Evolutionary conservation across 345 rosid species (phyloP), one percentile per base, ranked within the genome.

Genomic region (Pistacia integerrima): DNA sequence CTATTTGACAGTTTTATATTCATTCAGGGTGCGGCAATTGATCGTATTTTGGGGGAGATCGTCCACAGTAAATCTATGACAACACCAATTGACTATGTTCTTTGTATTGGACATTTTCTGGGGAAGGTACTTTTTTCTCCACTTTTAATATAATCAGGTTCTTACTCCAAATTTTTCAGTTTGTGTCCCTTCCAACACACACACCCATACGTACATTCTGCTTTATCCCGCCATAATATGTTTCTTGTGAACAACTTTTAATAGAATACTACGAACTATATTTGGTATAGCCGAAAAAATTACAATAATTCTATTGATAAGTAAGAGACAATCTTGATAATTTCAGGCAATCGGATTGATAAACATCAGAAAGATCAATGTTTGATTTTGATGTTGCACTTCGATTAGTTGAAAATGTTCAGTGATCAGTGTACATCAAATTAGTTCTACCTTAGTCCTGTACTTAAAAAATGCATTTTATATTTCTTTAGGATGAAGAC

Each of bases 41-140:
- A 94, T 84, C 91, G 99, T 18, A 97, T 97, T 76, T 78, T 97
- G 72, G 99, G 96, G 66, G 99, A 94, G 86, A 94, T 94, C 73
- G 97, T 97, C 77, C 99, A 97, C 78, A 92, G 94, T 81, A 94
- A 94, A 82, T 86, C 94, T 8, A 92, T 94, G 97, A 89, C 85
- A 46, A 84, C 92, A 46, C 98, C 99, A 0, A 97, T 97, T 25
- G 99, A 97, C 81, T 94, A 89, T 77, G 99, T 97, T 75, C 86
- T 94, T 66, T 97, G 98, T 77, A 75, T 94, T 77, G 99, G 99
- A 38, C 99, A 97, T 85, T 97, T 97, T 88, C 89, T 97, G 68
- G 95, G 92, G 75, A 97, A 97, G 99, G 99, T 95, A 87, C 65
- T 62, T 58, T 79, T 69, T 55, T 38, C 36, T 4, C 17, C n/a